Conservation (phyloP, 148 eudicot genomes). For the Cornus kousa region DNA sequence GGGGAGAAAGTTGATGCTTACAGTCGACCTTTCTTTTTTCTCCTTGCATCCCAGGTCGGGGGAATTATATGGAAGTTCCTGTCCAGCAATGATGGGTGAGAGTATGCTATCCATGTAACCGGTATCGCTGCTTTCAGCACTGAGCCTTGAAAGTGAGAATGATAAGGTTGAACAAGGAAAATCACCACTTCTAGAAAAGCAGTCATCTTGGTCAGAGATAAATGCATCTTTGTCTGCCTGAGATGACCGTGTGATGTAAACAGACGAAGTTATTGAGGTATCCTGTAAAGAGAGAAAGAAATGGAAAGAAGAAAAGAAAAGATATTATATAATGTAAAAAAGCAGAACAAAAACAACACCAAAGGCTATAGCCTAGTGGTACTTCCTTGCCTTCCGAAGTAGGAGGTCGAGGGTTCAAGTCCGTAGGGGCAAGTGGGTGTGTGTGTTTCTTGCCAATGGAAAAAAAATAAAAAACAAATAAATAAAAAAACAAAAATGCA, state of each 20-base stretch:
- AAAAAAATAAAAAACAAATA: background rate
- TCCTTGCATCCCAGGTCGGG: conserved; percentile 24
- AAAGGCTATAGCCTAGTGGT: too few relatives aligned
- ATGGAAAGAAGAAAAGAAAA: background rate
- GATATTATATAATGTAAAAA: background rate
- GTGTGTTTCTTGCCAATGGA: too few relatives aligned
- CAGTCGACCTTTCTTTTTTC: conserved; percentile 36
- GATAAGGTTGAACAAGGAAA: conserved; percentile 29
- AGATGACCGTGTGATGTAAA: conserved; percentile 8
- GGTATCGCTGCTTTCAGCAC: conserved; percentile 36
- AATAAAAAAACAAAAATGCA: background rate
- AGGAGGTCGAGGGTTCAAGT: too few relatives aligned
- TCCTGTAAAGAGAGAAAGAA: conserved; percentile 26
- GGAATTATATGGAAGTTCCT: conserved; percentile 12
- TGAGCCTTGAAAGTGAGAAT: conserved; percentile 35
- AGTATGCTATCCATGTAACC: conserved; percentile 30
- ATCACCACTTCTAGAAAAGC: conserved; percentile 16
- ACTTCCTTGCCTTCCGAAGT: too few relatives aligned
- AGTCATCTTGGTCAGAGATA: conserved; percentile 7
- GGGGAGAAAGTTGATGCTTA: conserved; percentile 19
- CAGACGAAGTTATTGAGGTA: conserved; percentile 23
- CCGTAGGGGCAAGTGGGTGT: too few relatives aligned
- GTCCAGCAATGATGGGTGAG: conserved; percentile 18
- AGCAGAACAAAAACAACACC: background rate
- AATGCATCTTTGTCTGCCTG: conserved; percentile 12